Evolutionary conservation across 352 stramenopile species (phyloP), one percentile per base, ranked within the genome.

Genomic region (Globisporangium spiculum): DNA sequence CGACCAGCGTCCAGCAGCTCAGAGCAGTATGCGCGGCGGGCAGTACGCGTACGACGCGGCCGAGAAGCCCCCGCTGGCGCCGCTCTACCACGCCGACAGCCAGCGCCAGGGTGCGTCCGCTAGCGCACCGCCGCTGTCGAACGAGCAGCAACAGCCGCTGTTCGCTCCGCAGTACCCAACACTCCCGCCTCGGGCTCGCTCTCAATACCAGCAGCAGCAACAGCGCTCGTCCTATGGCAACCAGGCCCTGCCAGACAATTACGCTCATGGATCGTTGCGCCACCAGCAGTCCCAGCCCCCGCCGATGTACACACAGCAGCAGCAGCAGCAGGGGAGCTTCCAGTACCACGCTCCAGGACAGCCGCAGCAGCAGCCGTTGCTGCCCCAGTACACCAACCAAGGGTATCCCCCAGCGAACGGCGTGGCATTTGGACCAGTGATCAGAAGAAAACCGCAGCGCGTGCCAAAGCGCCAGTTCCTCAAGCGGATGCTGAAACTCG

Each of bases 1-100:
- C 8, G 54, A 44, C 27, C 27, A 58, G 53, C 53, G 12, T 41
- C 2, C 54, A 8, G n/a, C 26, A 60, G 4, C 26, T 14, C 14
- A 38, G 27, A 38, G 27, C 26, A 57, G 22, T 24, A 44, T 66
- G 60, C 41, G 27, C 27, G 26, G 26, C 9, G 44, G 44, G 16
- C 26, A 48, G 44, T 44, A 30, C 60, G 30, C 55, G 27, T 66
- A 58, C 60, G 60, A 66, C 20, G 18, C 60, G 30, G 60, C 44
- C 27, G 44, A 66, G 46, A 66, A 66, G 60, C 16, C 60, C 1
- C 60, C 27, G 1, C 24, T 27, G 22, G 16, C 24, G 12, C 36
- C 58, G 22, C 34, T 63, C 12, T 48, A 58, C 26, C 44, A 36
- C 26, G 44, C 24, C 27, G 60, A 36, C 6, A 48, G 27, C 44